These are phyloP conservation scores for Colletotrichum kahawae DNA, from an alignment of 2,329 filamentous ascomycete species.

Conservation along the genomic window DNA sequence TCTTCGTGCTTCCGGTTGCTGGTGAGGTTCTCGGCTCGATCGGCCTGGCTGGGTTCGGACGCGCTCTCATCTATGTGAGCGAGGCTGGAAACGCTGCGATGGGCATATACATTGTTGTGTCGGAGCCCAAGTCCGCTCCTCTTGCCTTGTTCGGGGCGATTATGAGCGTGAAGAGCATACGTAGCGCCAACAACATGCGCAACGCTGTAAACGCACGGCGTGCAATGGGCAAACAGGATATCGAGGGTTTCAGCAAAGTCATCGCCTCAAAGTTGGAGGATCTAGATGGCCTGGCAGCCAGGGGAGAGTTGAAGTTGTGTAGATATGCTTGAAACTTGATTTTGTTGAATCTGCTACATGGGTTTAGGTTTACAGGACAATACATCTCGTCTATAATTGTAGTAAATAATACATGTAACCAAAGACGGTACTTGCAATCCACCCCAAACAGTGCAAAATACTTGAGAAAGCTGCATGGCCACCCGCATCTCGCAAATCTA, in stretches of 20 bases:
- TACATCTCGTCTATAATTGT: too few relatives aligned
- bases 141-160: not conserved
- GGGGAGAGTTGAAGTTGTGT: not conserved
- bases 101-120: not conserved
- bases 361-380: too few relatives aligned
- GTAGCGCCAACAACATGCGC: not conserved
- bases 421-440: not conserved
- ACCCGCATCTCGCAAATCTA: not conserved
- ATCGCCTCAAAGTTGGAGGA: not conserved
- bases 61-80: not conserved
- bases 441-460: too few relatives aligned
- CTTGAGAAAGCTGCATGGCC: too few relatives aligned
- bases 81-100: not conserved
- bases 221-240: not conserved
- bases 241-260: not conserved
- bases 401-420: not conserved
- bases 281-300: rapidly evolving
- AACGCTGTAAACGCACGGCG: not conserved
- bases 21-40: not conserved
- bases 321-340: not conserved
- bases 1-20: not conserved
- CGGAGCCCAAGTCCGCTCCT: not conserved
- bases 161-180: not conserved
- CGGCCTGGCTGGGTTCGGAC: not conserved
- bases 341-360: too few relatives aligned